Conservation (phyloP, 2,329 filamentous ascomycete genomes). For the Orbilia javanica region DNA sequence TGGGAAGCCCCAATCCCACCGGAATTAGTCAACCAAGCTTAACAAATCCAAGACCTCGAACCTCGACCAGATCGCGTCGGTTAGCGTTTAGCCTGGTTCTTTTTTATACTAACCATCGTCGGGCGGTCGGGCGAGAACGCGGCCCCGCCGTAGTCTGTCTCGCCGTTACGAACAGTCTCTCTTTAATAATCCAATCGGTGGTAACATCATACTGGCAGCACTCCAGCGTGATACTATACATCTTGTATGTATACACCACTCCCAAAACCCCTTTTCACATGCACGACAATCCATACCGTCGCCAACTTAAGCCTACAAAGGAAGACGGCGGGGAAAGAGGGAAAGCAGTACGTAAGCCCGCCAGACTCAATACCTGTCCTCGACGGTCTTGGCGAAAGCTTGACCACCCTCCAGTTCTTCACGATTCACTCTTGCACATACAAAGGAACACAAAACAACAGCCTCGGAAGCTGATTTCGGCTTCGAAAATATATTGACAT, state of each 20-base stretch:
- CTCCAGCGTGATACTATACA: too few relatives aligned
- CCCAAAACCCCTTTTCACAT: conserved; percentile 6
- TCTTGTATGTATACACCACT: background rate
- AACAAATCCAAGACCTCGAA: background rate
- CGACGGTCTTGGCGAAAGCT: conserved; percentile 57
- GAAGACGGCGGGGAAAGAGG: conserved; percentile 4
- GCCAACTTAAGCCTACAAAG: conserved; percentile 5
- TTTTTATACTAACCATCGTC: background rate
- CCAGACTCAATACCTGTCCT: conserved; percentile 17
- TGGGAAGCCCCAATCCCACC: conserved; percentile 3
- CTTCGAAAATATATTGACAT: too few relatives aligned
- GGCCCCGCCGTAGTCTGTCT: background rate
- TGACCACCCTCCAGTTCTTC: conserved; percentile 16
- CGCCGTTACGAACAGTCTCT: too few relatives aligned
- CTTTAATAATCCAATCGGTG: too few relatives aligned
- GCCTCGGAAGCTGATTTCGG: conserved; percentile 1
- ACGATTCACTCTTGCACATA: too few relatives aligned
- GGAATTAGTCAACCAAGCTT: conserved; percentile 4
- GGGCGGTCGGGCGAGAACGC: conserved; percentile 1
- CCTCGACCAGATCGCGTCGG: too few relatives aligned
- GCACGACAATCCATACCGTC: background rate
- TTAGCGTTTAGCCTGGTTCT: background rate
- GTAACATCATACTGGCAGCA: too few relatives aligned
- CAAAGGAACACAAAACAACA: too few relatives aligned
- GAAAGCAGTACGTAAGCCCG: conserved; percentile 40